phyloP scores from a whole-genome alignment of 2,329 filamentous ascomycete genomes.

The Fusarium staphyleae region DNA sequence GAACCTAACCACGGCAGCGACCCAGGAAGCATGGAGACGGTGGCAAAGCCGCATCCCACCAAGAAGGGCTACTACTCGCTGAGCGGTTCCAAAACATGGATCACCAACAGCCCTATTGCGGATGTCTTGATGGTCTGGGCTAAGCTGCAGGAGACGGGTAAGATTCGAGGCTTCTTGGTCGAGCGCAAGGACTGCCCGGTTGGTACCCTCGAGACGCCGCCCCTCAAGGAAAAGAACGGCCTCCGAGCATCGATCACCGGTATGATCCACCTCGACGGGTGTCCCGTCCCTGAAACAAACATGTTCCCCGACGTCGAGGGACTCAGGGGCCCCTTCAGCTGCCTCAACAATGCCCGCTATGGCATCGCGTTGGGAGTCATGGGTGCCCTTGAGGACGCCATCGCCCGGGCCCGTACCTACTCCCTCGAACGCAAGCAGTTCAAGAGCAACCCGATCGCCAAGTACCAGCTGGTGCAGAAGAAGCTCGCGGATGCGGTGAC shows the following conservation, averaged over 20 bases:
- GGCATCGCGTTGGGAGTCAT: constrained; percentile 95
- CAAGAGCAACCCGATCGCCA: constrained; percentile 92
- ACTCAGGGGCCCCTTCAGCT: constrained; percentile 87
- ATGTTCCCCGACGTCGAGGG: constrained; percentile 95
- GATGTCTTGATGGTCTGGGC: constrained; percentile 91
- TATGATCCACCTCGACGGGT: constrained; percentile 95
- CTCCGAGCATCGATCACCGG: constrained; percentile 92
- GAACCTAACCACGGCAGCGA: constrained; percentile 95
- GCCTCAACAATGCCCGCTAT: constrained; percentile 90
- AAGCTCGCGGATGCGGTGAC: constrained; percentile 93
- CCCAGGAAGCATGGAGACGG: constrained; percentile 88
- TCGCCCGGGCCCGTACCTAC: constrained; percentile 81
- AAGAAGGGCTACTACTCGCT: constrained; percentile 83
- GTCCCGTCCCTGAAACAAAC: constrained; percentile 86
- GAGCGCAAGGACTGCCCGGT: constrained; percentile 85
- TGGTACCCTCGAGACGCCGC: constrained; percentile 88
- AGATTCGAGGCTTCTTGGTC: constrained; percentile 91
- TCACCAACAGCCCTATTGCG: constrained; percentile 90
- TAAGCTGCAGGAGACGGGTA: constrained; percentile 87
- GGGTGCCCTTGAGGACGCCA: constrained; percentile 91
- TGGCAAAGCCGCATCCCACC: constrained; percentile 81
- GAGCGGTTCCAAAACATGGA: constrained; percentile 91
- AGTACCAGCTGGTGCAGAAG: constrained; percentile 97
- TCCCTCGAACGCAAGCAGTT: constrained; percentile 95
- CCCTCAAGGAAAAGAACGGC: constrained; percentile 94